Evolutionary conservation across 208 protist genomes (phyloP), one percentile per base, ranked within the genome.

Genomic region (Leptomonas seymouri): DNA sequence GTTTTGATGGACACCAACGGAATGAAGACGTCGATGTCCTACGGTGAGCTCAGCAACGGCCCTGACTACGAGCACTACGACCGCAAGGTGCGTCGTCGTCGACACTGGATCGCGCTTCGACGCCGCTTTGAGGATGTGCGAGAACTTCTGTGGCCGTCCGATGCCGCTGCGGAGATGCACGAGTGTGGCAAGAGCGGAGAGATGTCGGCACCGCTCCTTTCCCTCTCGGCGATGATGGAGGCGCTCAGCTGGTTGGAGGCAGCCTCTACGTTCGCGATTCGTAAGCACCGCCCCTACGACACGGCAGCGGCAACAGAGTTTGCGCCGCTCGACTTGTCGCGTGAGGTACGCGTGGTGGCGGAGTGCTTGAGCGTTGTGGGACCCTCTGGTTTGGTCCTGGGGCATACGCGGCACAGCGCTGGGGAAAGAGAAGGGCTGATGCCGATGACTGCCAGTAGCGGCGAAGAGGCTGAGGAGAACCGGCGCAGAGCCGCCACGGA

Each of bases 31-130:
- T 83, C 81, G 7, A 71, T 82, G 23, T 86, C 58, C 34, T 84
- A 81, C 75, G 64, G 70, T 20, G 91, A 96, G 56, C 73, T 93
- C n/a, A 92, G 94, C 76, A 87, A 58, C 34, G 91, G 91, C 0
- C 91, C 91, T 0, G 91, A 94, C 56, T 96, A 96, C 74, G 85
- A 93, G 58, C 78, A 87, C 50, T 96, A 88, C 65, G 91, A 96
- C 60, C 76, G 91, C 61, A 90, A 90, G 72, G 42, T 79, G 48
- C 85, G 79, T 27, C 81, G 91, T 6, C 83, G 81, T 12, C 81
- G 88, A 2, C 75, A 93, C 74, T 96, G 91, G 89, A 65, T 96
- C 25, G 72, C 91, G 46, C 81, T 96, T 23, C 80, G 83, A 11
- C 91, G 87, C 76, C 80, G 85, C 34, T 91, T 85, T 63, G 85